Base-by-base conservation (phyloP, 306 rosid genomes). In the Cotoneaster glaucophyllus region DNA sequence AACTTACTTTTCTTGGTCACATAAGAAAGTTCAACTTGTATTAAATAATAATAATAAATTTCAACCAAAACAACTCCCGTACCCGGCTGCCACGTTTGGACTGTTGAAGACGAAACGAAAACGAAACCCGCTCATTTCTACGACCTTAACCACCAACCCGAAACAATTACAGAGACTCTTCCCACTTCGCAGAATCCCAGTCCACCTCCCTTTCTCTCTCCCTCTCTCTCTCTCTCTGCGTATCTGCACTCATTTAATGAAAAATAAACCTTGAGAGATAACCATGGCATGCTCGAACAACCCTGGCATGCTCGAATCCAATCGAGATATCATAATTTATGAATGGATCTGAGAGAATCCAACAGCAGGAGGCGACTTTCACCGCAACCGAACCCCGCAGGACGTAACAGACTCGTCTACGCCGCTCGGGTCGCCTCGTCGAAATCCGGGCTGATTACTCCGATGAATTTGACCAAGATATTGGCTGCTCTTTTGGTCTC, bases 381-480 rank as follows among this genome's bases (percentile, higher is more conserved):
- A 66, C 45, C 50, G 4, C 6, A 61, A 37, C 39, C 67, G 2
- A 77, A 61, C 79, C 8, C 64, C 41, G 1, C 45, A 4, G 59
- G 77, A 69, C 78, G 71, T 32, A 31, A 7, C 18, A 65, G 4
- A 41, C 25, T 18, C 1, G 4, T 18, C 24, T 82, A 1, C 28
- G 76, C 75, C 24, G 63, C 48, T 54, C 61, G 53, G 19, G 48
- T 70, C 19, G 34, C 50, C 19, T 32, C 71, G 3, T 22, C 63
- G 12, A 71, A 78, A 69, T 72, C 69, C 61, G 77, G 71, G 56
- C 43, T 72, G 28, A 24, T 12, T 14, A 26, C 45, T 39, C 12
- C 44, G 13, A 83, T 79, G 79, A 81, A 80, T 41, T 18, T 77
- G 68, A 79, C 69, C 45, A 80, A 83, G 80, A n/a, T 74, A 69